A percentile compares a stretch with the other conserved stretches of the same genome.
phyloP scores from a whole-genome alignment of 305 asterid genomes.

The Rubia peregrina region DNA sequence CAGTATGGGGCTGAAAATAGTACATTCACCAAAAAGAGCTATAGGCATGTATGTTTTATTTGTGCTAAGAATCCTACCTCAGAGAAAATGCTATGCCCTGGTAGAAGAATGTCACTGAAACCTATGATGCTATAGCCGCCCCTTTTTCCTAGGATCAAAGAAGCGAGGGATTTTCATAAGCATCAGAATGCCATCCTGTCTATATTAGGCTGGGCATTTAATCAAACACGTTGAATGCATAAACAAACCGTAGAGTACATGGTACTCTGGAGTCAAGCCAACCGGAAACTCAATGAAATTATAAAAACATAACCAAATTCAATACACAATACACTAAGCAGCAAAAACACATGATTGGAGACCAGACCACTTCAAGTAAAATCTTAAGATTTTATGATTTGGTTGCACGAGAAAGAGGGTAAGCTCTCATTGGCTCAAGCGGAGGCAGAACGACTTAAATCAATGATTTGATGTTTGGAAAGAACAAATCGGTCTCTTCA shows the following conservation, averaged over 20 bases:
- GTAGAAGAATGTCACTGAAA: constrained; percentile 90
- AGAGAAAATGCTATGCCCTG: constrained; percentile 90
- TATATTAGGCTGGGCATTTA: no score
- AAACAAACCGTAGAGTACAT: no score
- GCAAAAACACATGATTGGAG: no score
- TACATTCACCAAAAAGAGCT: constrained; percentile 2
- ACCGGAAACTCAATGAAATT: no score
- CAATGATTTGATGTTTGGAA: constrained; percentile 64
- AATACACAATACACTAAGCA: no score
- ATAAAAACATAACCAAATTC: no score
- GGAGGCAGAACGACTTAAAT: constrained; percentile 60
- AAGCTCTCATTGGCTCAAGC: constrained; percentile 51
- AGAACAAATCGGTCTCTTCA: constrained; percentile 69
- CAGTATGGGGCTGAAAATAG: not conserved
- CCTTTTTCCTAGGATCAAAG: constrained; percentile 99
- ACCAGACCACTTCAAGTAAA: no score
- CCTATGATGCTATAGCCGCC: constrained; percentile 97
- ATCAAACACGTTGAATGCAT: no score
- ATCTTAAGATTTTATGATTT: no score
- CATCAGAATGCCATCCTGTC: constrained; percentile 94
- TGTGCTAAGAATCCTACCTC: constrained; percentile 34
- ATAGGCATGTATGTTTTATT: no score
- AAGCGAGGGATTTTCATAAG: constrained; percentile 87
- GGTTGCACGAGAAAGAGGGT: no score
- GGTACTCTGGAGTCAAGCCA: no score